Evolutionary conservation across 345 rosid genomes (phyloP).

Genomic region (Erodium maritimum): DNA sequence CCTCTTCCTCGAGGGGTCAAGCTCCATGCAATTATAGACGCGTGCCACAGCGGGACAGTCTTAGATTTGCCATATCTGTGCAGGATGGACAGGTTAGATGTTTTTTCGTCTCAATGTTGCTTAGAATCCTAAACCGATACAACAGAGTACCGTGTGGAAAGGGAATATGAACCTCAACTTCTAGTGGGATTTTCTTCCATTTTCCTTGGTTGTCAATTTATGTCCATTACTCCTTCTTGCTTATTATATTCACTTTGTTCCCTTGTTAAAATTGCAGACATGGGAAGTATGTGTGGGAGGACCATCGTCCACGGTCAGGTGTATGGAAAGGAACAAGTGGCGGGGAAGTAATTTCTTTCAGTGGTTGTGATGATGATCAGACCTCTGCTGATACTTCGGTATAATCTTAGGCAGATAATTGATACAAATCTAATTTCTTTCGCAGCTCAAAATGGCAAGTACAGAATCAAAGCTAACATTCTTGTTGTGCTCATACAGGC

Average conservation of each 20-base stretch:
- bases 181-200: neutral
- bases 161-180: neutral
- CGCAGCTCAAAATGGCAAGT: constrained; percentile 1
- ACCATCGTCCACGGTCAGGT: constrained; percentile 70
- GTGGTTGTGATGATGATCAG: constrained; percentile 85
- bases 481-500: constrained; percentile 40
- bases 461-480: neutral
- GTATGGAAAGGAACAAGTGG: constrained; percentile 86
- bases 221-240: too few relatives aligned
- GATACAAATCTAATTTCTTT: neutral
- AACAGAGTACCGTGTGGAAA: neutral
- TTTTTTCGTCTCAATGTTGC: neutral
- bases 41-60: constrained; percentile 90
- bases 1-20: constrained; percentile 78
- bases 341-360: constrained; percentile 77
- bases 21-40: constrained; percentile 83
- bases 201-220: too few relatives aligned
- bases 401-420: constrained; percentile 4
- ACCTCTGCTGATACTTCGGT: constrained; percentile 79
- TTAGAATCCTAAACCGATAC: neutral
- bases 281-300: constrained; percentile 66
- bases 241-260: neutral
- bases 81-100: constrained; percentile 64
- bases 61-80: constrained; percentile 76
- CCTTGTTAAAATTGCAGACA: constrained; percentile 20